Evolutionary conservation across 805 yeast species (phyloP), one percentile per base, ranked within the genome.

Genomic region (Wickerhamiella australiensis): DNA sequence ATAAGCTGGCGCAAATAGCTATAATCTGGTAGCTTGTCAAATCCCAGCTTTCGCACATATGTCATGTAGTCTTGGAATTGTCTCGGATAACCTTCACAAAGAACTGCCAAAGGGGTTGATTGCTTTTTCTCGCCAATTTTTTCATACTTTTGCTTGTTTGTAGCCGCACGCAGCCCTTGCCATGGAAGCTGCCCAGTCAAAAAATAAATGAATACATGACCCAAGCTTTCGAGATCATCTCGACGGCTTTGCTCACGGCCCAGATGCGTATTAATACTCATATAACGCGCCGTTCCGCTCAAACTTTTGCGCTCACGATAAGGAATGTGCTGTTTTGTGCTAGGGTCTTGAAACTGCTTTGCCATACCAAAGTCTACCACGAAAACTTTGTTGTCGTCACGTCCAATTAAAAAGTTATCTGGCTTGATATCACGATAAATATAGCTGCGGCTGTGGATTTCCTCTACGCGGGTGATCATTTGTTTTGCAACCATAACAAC

Each of bases 331-430:
- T 81, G 83, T 61, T 86, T 86, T 11, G 96, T 82, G 67, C 85
- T 82, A 49, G 97, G 96, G 69, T 90, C 98, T 64, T 96, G 79
- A 68, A 86, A 90, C 63, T 85, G 94, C 67, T 90, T 90, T 26
- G 97, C 97, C 97, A 90, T 92, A 56, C 98, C 98, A 64, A 90
- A 90, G 68, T 90, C 98, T 50, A 90, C 94, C 55, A 92, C 73
- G 67, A 85, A 87, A 47, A 92, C 85, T 52, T 76, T 74, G 64
- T 90, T 86, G 41, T 81, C 83, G 8, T 90, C 94, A 61, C 87
- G 78, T 15, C 96, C 97, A 59, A 92, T 85, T 56, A 92, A 73
- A 59, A 92, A 92, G 69, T 92, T 92, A 65, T 92, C 98, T 0
- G 98, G 98, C 66, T 92, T 92, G 65, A 92, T 92, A 67, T 92